These are phyloP conservation scores for Kodamaea kakaduensis DNA, from an alignment of 805 yeast genomes.

Conservation along the genomic window DNA sequence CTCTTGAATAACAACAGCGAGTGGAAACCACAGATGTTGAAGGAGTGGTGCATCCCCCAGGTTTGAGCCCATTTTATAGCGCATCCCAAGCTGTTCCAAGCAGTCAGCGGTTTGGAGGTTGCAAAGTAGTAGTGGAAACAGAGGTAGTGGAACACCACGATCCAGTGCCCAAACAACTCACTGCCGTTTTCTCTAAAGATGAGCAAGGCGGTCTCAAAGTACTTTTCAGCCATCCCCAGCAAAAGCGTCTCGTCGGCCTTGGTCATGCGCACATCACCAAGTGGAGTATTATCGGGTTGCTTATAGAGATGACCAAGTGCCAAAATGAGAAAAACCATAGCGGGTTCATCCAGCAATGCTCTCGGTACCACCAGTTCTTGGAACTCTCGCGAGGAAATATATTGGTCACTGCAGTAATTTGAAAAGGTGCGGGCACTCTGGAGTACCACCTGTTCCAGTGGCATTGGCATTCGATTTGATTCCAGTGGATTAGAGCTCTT, in stretches of 20 bases:
- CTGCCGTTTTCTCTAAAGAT: conserved; percentile 4
- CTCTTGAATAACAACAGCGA: conserved; percentile 5
- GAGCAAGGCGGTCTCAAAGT: conserved; percentile 6
- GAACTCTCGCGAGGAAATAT: background rate
- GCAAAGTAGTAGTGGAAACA: conserved; percentile 5
- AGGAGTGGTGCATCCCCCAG: conserved; percentile 7
- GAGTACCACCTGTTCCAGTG: background rate
- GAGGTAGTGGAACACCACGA: conserved; percentile 5
- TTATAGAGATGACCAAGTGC: background rate
- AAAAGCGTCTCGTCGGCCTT: background rate
- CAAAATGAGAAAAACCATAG: background rate
- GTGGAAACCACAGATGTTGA: background rate
- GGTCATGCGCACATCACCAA: background rate
- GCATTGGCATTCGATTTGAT: conserved; percentile 5
- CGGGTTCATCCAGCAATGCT: background rate
- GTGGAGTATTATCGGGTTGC: background rate
- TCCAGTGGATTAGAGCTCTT: background rate
- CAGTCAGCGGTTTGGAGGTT: conserved; percentile 6
- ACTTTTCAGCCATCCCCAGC: background rate
- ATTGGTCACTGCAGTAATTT: background rate
- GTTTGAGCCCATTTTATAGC: conserved; percentile 10
- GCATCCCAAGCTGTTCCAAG: conserved; percentile 7
- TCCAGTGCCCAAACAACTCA: conserved; percentile 7
- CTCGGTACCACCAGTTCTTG: conserved; percentile 2
- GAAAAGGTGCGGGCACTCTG: conserved; percentile 1